Evolutionary conservation across 2,329 filamentous ascomycete genomes (phyloP).

Genomic region (Nigrograna mackinnonii): DNA sequence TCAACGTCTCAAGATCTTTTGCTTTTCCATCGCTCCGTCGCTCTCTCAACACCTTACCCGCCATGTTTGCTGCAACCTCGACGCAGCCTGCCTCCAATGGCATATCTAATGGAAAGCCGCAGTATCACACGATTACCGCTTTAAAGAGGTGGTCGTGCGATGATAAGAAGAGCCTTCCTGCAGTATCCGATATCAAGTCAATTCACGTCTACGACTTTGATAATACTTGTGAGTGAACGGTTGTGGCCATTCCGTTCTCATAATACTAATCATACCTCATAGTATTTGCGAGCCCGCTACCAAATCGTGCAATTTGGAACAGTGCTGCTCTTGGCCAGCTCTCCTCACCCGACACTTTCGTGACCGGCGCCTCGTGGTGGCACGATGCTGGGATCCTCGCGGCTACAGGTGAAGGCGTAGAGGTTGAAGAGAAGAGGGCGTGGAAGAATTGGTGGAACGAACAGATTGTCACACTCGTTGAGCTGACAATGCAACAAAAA

Average conservation of each 20-base stretch:
- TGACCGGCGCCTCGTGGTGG: conserved; percentile 94
- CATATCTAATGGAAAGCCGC: conserved; percentile 27
- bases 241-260: too few species aligned
- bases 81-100: conserved; percentile 30
- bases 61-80: conserved; percentile 35
- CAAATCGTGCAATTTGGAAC: conserved; percentile 88
- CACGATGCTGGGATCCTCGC: conserved; percentile 86
- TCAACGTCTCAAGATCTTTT: too few species aligned
- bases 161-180: conserved; percentile 73
- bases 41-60: too few species aligned
- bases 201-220: conserved; percentile 98
- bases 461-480: conserved; percentile 77
- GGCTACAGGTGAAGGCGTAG: conserved; percentile 80
- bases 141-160: conserved; percentile 84
- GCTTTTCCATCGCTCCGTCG: too few species aligned
- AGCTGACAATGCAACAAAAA: conserved; percentile 79
- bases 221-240: conserved; percentile 81
- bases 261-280: too few species aligned
- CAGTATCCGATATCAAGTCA: conserved; percentile 70
- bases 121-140: conserved; percentile 66
- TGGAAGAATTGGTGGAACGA: conserved; percentile 99
- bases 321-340: conserved; percentile 76
- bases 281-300: conserved; percentile 91
- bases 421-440: conserved; percentile 77
- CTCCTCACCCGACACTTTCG: conserved; percentile 73